Evolutionary conservation across 2,329 filamentous ascomycete genomes (phyloP).

Genomic region (Dothiorella sarmentorum): DNA sequence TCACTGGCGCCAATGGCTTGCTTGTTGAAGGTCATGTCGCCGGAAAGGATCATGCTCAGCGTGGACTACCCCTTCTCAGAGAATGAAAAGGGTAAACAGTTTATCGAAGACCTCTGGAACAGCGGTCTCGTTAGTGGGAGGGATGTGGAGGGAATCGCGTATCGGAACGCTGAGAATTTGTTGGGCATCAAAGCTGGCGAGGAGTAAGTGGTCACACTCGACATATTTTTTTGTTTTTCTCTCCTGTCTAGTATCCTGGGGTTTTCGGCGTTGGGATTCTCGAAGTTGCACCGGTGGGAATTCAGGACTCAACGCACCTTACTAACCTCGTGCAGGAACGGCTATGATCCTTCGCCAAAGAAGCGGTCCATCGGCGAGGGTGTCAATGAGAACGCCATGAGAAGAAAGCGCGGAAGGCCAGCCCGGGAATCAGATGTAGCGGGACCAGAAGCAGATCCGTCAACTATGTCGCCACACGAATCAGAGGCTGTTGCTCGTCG

Average conservation of each 20-base stretch:
- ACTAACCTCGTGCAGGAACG: neutral
- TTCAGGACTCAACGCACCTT: too few relatives aligned
- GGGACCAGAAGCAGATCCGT: neutral
- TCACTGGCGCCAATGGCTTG: conserved; percentile 47
- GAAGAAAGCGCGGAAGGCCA: neutral
- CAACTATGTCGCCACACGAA: neutral
- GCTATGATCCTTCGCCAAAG: neutral
- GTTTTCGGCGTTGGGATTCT: too few relatives aligned
- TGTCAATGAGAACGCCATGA: neutral
- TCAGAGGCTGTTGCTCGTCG: neutral
- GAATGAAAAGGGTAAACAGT: conserved; percentile 47
- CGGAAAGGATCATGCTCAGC: conserved; percentile 41
- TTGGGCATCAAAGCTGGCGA: conserved; percentile 15
- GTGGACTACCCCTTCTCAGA: conserved; percentile 43
- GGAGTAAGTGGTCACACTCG: neutral
- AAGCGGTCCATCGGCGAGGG: neutral
- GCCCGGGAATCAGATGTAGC: neutral
- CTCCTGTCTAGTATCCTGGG: too few relatives aligned
- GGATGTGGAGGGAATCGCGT: conserved; percentile 49
- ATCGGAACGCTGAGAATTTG: conserved; percentile 48
- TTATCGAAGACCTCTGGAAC: conserved; percentile 47
- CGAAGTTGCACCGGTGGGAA: too few relatives aligned
- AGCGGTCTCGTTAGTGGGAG: conserved; percentile 50
- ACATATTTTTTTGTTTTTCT: neutral
- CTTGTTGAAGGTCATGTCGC: conserved; percentile 40